phyloP scores from a whole-genome alignment of 2,329 filamentous ascomycete genomes.

The Ophiostoma novo-ulmi region DNA sequence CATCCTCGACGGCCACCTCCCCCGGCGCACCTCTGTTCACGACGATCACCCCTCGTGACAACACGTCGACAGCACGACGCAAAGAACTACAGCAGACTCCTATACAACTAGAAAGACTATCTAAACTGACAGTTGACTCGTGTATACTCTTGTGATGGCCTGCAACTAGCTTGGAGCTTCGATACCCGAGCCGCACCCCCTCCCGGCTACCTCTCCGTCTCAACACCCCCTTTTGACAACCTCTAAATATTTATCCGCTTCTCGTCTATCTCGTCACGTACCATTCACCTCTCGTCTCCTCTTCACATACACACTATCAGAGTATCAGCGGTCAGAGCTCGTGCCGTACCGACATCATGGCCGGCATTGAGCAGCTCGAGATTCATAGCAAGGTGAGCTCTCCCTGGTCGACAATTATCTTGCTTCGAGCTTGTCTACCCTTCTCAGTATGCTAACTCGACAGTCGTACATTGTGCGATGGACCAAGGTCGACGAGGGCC shows the following conservation, averaged over 20 bases:
- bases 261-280: background rate
- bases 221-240: background rate
- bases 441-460: slow-evolving; percentile 27
- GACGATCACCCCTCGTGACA: background rate
- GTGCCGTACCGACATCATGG: slow-evolving; percentile 52
- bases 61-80: background rate
- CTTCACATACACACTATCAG: background rate
- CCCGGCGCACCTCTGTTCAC: background rate
- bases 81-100: background rate
- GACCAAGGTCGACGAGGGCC: slow-evolving; percentile 83
- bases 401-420: background rate
- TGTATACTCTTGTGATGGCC: background rate
- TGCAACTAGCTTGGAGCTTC: slow-evolving; percentile 8
- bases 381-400: slow-evolving; percentile 85
- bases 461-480: slow-evolving; percentile 97
- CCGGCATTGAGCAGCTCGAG: slow-evolving; percentile 92
- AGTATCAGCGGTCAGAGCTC: background rate
- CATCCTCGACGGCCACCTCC: background rate
- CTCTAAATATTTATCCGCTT: background rate
- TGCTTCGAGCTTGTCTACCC: background rate
- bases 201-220: background rate
- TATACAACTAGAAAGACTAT: background rate
- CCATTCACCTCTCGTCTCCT: background rate
- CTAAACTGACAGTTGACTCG: background rate
- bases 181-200: background rate